Base-by-base conservation (phyloP, 1,284 basidiomycete species). In the Leucoagaricus sp. region DNA sequence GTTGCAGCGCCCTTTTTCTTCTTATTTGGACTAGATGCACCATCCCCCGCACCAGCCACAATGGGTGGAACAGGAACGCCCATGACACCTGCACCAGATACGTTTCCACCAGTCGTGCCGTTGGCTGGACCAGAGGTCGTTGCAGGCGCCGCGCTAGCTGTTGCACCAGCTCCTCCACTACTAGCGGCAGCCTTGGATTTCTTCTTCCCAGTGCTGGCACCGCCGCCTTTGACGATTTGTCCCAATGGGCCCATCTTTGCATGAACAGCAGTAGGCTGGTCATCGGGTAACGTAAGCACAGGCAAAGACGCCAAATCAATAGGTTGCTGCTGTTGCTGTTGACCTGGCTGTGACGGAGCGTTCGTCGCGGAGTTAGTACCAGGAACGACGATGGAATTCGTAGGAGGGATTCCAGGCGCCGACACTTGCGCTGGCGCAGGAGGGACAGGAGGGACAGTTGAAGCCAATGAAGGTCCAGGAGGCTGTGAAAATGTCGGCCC, bases 201-300 rank as follows among this genome's bases (percentile, higher is more conserved):
- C 69, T 79, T 80, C 66, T 75, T 73, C 41, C 69, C 58, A 6
- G 66, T 48, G 19, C 62, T 58, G 5, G 65, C 53, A 0, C 66
- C 60, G 4, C 67, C 72, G 13, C 65, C 64, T 54, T 78, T 77
- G 63, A 83, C 63, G 58, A 91, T 82, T 66, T 91, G 88, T 10
- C 90, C 90, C 7, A 91, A 71, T 0, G 90, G 89, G 0, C 89
- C 89, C 64, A 91, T 82, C 75, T 88, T 91, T 45, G 79, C 73
- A 59, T 88, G 87, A 1, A 74, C 68, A 3, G 79, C 64, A 34
- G 73, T 71, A 0, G 86, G 85, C 0, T 69, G 42, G 63, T 93
- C 90, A 73, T 93, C 90, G 12, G 80, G 76, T 2, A 89, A 72
- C 2, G 74, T 61, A 25, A 81, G 60, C 26, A 72, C 67, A 23